Base-by-base conservation (phyloP, 345 rosid species). In the Pseudoturritis turrita region DNA sequence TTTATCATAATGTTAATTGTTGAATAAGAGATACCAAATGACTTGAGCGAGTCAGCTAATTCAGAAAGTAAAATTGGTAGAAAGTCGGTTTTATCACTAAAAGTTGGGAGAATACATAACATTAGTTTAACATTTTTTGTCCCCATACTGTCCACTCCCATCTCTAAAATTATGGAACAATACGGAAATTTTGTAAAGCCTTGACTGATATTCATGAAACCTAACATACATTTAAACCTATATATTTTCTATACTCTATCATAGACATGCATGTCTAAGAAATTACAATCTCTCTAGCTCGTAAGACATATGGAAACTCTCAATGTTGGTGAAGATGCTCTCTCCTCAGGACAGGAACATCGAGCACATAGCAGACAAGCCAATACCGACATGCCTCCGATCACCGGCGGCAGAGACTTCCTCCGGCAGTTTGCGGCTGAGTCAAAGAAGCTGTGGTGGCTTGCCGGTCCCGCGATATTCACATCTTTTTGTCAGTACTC, bases 391-490 rank as follows among this genome's bases (percentile, higher is more conserved):
- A 87, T 91, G 60, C 80, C 80, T 44, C 86, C 85, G 2, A 87
- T 91, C 83, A 68, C 28, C 18, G 68, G 83, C 51, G 19, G 60
- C 62, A 29, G 75, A 0, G 85, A 71, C 58, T 88, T 90, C 79
- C 58, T 62, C 65, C 69, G 80, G 8, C 88, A 86, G 70, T 74
- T 73, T 8, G 76, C 76, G 80, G 79, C 46, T 13, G 87, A 82
- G 73, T 77, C 79, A 28, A 82, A 78, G 69, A 88, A 83, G 75
- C 79, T 90, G 2, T 90, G 96, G 96, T 86, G 71, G 86, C 81
- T 90, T 0, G 91, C 90, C 5, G 91, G 85, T 40, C 93, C 96
- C 0, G 94, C 94, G 71, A 83, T 90, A 77, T 90, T 83, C 84
- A 85, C 96, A 36, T 70, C 88, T 67, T 0, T 88, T 12, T 86